phyloP scores from a whole-genome alignment of 1,284 basidiomycete species.

The Moesziomyces antarcticus region DNA sequence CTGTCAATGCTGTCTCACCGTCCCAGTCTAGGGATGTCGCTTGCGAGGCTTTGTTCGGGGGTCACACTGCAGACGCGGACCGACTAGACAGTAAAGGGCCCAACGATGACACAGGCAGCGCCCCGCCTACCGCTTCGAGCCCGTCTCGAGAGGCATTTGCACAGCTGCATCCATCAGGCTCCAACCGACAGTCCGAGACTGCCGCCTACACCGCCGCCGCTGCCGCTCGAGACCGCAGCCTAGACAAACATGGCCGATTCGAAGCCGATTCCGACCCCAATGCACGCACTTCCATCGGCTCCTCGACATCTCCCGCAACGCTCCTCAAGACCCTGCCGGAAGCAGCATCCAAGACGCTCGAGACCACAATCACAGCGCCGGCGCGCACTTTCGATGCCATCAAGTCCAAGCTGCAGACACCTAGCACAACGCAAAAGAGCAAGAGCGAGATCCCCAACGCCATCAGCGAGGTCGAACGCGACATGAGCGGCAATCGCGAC shows the following conservation, averaged over 20 bases:
- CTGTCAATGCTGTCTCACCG: constrained; percentile 4
- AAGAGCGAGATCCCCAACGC: constrained; percentile 34
- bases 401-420: constrained; percentile 29
- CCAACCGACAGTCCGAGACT: constrained; percentile 8
- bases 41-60: too few relatives aligned
- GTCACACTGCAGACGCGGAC: too few relatives aligned
- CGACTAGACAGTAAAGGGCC: background rate
- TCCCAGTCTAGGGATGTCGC: background rate
- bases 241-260: constrained; percentile 22
- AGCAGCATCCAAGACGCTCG: constrained; percentile 18
- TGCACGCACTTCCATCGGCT: constrained; percentile 1
- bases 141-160: constrained; percentile 22
- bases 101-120: background rate
- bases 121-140: constrained; percentile 8
- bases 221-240: constrained; percentile 8
- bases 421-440: constrained; percentile 31
- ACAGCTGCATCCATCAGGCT: constrained; percentile 8
- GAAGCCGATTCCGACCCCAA: constrained; percentile 15
- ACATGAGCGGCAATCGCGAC: constrained; percentile 23
- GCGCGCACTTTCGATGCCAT: constrained; percentile 28
- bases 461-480: constrained; percentile 16
- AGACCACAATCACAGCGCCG: constrained; percentile 23
- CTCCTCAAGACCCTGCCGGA: constrained; percentile 31
- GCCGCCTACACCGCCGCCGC: constrained; percentile 32
- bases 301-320: constrained; percentile 11